Evolutionary conservation across 495 filamentous ascomycete species (phyloP).

Genomic region (Lasiosphaeria hispida): DNA sequence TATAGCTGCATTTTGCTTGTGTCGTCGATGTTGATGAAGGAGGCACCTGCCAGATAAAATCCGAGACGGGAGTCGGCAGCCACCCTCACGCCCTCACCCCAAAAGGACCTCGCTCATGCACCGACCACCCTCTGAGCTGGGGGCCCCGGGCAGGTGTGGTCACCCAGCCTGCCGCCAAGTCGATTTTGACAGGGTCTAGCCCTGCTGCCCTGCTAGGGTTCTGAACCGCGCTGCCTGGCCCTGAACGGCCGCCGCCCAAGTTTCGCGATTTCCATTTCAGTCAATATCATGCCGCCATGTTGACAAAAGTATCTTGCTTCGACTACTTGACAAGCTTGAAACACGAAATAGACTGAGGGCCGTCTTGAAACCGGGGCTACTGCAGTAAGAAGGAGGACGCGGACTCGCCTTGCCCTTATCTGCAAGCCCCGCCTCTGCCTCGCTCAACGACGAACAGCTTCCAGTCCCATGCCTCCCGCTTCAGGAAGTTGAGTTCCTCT

Average conservation of each 20-base stretch:
- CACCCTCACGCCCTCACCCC: too few relatives aligned
- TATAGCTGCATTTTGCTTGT: too few relatives aligned
- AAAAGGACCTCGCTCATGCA: conserved; percentile 9
- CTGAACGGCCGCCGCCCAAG: not conserved
- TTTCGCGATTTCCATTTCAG: not conserved
- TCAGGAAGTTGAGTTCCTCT: not conserved
- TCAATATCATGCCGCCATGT: conserved; percentile 11
- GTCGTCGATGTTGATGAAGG: too few relatives aligned
- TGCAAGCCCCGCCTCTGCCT: too few relatives aligned
- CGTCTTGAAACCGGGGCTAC: not conserved
- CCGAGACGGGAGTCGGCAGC: not conserved
- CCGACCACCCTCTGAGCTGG: conserved; percentile 10
- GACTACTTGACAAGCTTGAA: too few relatives aligned
- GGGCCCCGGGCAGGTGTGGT: not conserved
- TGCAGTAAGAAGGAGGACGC: not conserved
- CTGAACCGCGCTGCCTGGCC: not conserved
- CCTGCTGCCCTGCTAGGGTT: not conserved
- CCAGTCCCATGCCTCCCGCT: too few relatives aligned
- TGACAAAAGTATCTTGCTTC: not conserved
- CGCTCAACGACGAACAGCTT: too few relatives aligned
- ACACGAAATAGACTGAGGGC: not conserved
- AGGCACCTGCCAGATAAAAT: too few relatives aligned
- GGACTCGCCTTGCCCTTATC: too few relatives aligned
- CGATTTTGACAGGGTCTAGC: conserved; percentile 8
- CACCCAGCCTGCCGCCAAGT: not conserved